phyloP scores from a whole-genome alignment of 2,329 filamentous ascomycete species.

The Clathrospora elynae region DNA sequence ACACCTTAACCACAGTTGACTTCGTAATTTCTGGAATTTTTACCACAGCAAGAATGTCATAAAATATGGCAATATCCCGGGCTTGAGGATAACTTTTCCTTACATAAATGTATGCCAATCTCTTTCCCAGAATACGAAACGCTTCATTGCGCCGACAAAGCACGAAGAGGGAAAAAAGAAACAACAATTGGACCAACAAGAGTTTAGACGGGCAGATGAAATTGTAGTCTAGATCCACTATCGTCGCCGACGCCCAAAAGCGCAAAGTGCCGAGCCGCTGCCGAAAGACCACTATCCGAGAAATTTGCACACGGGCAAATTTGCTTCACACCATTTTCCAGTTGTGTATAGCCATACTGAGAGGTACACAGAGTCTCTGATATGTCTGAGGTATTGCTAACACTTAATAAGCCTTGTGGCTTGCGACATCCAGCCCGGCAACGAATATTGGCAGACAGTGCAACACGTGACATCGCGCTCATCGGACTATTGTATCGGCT shows the following conservation, averaged over 20 bases:
- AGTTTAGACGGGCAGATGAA: conserved; percentile 2
- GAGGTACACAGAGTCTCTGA: conserved; percentile 13
- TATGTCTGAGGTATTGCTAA: conserved; percentile 15
- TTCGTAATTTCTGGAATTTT: neutral
- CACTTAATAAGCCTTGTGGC: conserved; percentile 13
- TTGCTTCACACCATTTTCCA: neutral
- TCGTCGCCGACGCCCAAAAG: conserved; percentile 16
- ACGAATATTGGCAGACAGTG: conserved; percentile 11
- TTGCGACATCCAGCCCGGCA: conserved; percentile 13
- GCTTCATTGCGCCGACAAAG: neutral
- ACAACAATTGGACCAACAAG: neutral
- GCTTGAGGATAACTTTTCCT: too few species aligned
- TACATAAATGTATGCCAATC: too few species aligned
- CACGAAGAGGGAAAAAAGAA: neutral
- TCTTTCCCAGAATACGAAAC: too few species aligned
- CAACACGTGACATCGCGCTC: conserved; percentile 20
- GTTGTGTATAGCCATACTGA: neutral
- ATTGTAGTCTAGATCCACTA: conserved; percentile 5
- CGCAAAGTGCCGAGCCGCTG: conserved; percentile 25
- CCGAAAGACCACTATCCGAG: conserved; percentile 17
- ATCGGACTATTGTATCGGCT: conserved; percentile 3
- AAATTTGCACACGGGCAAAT: conserved; percentile 18
- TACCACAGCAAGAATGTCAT: neutral
- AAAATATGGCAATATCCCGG: too few species aligned
- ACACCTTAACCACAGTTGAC: neutral